A percentile compares a stretch with the other conserved stretches of the same genome.
phyloP scores from a whole-genome alignment of 1,284 basidiomycete species.

The Neolentinus lepideus region DNA sequence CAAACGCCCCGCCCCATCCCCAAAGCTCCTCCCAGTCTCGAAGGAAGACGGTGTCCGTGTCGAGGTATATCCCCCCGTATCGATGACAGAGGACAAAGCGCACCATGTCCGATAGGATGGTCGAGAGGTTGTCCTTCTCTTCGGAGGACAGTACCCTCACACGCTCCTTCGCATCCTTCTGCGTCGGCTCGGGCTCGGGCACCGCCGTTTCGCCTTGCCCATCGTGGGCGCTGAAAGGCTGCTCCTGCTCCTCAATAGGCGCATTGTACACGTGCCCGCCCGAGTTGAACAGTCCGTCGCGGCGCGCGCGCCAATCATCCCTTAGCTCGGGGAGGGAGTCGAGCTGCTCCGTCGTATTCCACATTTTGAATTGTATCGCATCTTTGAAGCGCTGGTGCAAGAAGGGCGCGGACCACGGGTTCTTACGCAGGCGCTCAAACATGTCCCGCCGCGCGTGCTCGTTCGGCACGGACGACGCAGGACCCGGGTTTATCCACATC shows the following conservation, averaged over 20 bases:
- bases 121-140: constrained; percentile 74
- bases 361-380: constrained; percentile 79
- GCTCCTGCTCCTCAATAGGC: constrained; percentile 30
- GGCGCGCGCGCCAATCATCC: constrained; percentile 64
- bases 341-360: constrained; percentile 87
- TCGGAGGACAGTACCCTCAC: constrained; percentile 71
- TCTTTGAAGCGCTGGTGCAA: constrained; percentile 75
- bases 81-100: constrained; percentile 82
- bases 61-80: constrained; percentile 82
- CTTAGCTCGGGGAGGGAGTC: constrained; percentile 74
- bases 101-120: constrained; percentile 84
- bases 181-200: background rate
- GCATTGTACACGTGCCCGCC: constrained; percentile 29
- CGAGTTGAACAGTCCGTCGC: constrained; percentile 61
- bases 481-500: constrained; percentile 86
- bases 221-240: constrained; percentile 6
- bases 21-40: constrained; percentile 92
- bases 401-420: constrained; percentile 83
- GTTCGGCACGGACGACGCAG: constrained; percentile 63
- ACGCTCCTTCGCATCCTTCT: constrained; percentile 56
- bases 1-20: constrained; percentile 84
- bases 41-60: constrained; percentile 81
- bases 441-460: constrained; percentile 62
- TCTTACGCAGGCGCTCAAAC: constrained; percentile 61
- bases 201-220: background rate